Evolutionary conservation across 1,139 yeast genomes (phyloP), one percentile per base, ranked within the genome.

Genomic region (Meyerozyma athensensis): DNA sequence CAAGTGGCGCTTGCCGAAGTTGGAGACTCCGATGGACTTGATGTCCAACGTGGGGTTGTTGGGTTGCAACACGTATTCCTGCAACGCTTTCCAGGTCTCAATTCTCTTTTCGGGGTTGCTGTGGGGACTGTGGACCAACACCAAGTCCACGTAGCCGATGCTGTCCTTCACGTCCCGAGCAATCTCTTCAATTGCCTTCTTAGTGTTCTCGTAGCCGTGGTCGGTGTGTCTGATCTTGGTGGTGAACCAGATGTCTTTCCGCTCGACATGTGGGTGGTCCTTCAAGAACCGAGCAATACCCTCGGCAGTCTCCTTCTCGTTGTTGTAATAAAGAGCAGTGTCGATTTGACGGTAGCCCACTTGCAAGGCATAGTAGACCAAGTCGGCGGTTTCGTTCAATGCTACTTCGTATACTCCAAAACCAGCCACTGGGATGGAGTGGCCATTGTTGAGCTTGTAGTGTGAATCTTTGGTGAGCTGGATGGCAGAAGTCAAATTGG

Each of bases 341-440:
- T 81, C 89, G 36, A 81, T 64, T 47, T 81, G 89, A 45, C 94
- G 74, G 54, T 83, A 84, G 0, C 95, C 95, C 19, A 57, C 64
- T 24, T 68, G 64, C 48, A 85, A 66, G 1, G 83, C 85, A 26
- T 65, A 54, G 42, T 66, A 61, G 2, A 77, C 81, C 19, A 73
- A 49, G 1, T 56, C 52, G 3, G 64, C 53, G 1, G 80, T 68
- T 9, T 59, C 61, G 1, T 50, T 44, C 12, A 58, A 53, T 3
- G 79, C 67, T 2, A 77, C 57, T 40, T 64, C 54, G 62, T 76
- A 80, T 4, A 77, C 71, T 2, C 87, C 87, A 8, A 79, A 61
- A 0, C 82, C 87, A 18, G 80, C 58, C 1, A 64, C 60, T 14
- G 87, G 87, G 37, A 81, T 74, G 33, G 52, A 52, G 7, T 40